Evolutionary conservation across 345 rosid genomes (phyloP).

Genomic region (Draba incana): DNA sequence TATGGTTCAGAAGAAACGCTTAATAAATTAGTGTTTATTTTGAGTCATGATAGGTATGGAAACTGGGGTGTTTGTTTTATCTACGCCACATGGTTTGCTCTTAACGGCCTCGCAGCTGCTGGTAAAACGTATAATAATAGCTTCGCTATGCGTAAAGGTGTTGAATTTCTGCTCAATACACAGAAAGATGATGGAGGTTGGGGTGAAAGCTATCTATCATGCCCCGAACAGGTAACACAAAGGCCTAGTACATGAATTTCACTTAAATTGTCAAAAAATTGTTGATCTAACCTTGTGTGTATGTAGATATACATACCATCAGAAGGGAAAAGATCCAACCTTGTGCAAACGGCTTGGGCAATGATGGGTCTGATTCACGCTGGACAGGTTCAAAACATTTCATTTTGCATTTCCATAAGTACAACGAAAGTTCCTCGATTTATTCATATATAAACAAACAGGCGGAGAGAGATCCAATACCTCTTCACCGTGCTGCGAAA

Average conservation of each 20-base stretch:
- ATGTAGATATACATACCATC: constrained; percentile 52
- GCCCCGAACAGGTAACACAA: constrained; percentile 49
- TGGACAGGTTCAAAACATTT: constrained; percentile 46
- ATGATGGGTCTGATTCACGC: constrained; percentile 62
- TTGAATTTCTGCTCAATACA: constrained; percentile 45
- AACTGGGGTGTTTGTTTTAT: constrained; percentile 53
- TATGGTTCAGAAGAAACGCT: background rate
- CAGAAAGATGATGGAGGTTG: constrained; percentile 64
- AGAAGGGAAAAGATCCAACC: constrained; percentile 51
- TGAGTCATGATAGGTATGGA: constrained; percentile 45
- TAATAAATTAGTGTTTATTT: background rate
- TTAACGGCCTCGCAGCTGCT: constrained; percentile 46
- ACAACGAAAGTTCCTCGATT: background rate
- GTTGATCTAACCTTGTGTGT: background rate
- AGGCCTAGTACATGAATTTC: background rate
- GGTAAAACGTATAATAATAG: constrained; percentile 49
- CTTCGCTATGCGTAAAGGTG: constrained; percentile 45
- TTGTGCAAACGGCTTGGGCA: constrained; percentile 66
- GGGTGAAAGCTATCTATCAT: constrained; percentile 65
- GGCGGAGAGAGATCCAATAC: constrained; percentile 60
- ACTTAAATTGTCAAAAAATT: background rate
- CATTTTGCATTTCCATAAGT: background rate
- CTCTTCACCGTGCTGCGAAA: constrained; percentile 69
- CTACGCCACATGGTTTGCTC: constrained; percentile 58
- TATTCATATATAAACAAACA: background rate